Evolutionary conservation across 805 yeast species (phyloP), one percentile per base, ranked within the genome.

Genomic region (Debaryomyces tyrocola): DNA sequence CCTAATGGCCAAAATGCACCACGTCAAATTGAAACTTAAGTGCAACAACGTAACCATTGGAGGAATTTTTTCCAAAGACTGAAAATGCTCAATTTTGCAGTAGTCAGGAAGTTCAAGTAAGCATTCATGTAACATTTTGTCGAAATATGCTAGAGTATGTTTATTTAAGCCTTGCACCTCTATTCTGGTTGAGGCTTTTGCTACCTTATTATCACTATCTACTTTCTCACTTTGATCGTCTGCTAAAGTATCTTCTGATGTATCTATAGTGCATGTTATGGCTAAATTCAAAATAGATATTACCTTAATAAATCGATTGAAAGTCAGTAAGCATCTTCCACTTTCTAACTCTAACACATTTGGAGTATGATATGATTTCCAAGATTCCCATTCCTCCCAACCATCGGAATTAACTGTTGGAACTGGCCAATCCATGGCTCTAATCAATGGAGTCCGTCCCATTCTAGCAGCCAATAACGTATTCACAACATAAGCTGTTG

Each of bases 361-460:
- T 7, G 44, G 41, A 5, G 27, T 39, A 27, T 44, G 44, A 27
- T 42, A 45, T 10, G 52, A 47, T 20, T 46, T 47, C 62, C 62
- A 57, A 6, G 56, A 34, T 27, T 58, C 63, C 64, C 63, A 60
- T 46, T 58, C 63, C 45, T 60, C 64, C 63, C 64, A 60, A 4
- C 61, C 61, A 37, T 56, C 60, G 15, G 50, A 54, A 31, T 50
- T 47, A 8, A 60, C 52, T 9, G 33, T 33, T 5, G 60, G 60
- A 1, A 50, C 49, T 9, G 61, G 62, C 64, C 64, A 60, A 43
- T 60, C 64, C 33, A 44, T 20, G 8, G 58, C 60, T 36, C 62
- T 46, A 8, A 58, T 52, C 29, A 58, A 52, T 5, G 62, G 62
- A 4, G 58, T 45, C 17, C 63, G 41, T 10, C 64, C 63, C 58